Evolutionary conservation across 768 basidiomycete species (phyloP).

Genomic region (Punctularia strigosozonata): DNA sequence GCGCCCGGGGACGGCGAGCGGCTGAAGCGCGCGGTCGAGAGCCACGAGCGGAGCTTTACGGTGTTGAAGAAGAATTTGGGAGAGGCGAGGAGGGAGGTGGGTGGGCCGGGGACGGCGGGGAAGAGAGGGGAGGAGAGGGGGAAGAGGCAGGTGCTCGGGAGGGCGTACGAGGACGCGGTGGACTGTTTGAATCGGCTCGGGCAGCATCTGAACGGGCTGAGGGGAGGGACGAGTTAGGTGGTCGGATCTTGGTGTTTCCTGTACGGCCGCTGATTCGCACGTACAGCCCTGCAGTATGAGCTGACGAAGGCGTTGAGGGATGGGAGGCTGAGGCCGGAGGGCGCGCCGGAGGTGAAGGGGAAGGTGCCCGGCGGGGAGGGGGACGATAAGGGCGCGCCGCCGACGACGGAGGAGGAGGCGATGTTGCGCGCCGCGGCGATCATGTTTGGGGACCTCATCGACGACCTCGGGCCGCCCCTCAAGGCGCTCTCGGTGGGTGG

Average conservation of each 20-base stretch:
- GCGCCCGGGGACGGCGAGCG: conserved; percentile 45
- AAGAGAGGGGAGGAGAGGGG: conserved; percentile 35
- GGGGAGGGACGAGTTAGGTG: conserved; percentile 77
- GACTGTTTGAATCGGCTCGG: conserved; percentile 81
- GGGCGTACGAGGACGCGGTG: conserved; percentile 79
- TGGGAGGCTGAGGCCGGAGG: conserved; percentile 27
- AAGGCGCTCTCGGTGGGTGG: conserved; percentile 56
- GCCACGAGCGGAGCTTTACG: conserved; percentile 85
- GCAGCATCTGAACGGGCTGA: conserved; percentile 85
- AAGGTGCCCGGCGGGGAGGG: conserved; percentile 7
- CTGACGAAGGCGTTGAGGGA: conserved; percentile 49
- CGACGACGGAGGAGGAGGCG: conserved; percentile 15
- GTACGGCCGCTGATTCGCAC: no score
- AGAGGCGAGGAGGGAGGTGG: conserved; percentile 76
- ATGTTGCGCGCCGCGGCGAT: conserved; percentile 51
- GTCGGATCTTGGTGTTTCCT: no score
- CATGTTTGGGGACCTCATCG: conserved; percentile 70
- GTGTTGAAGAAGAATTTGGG: conserved; percentile 74
- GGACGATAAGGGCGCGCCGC: not conserved
- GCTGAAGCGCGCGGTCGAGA: conserved; percentile 69
- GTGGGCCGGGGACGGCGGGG: conserved; percentile 18
- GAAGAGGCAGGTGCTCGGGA: conserved; percentile 21
- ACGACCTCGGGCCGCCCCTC: conserved; percentile 70
- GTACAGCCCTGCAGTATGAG: conserved; percentile 78
- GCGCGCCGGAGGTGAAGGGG: conserved; percentile 10